A percentile compares a stretch with the other conserved stretches of the same genome.
Conservation (phyloP, 306 rosid species). For the Prunus campanulata region DNA sequence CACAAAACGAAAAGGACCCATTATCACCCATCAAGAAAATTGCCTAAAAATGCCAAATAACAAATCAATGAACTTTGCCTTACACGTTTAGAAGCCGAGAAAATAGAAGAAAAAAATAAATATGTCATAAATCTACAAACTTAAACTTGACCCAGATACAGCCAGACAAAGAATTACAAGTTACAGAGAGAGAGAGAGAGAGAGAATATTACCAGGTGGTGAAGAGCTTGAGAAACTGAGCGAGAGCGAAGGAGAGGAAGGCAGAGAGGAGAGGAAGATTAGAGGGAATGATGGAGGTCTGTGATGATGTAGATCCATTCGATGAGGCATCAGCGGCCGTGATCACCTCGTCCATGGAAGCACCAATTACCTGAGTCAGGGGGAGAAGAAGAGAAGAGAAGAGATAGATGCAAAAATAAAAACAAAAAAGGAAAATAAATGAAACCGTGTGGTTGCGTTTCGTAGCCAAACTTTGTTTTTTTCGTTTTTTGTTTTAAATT, state of each 20-base stretch:
- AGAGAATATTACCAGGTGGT: constrained; percentile 38
- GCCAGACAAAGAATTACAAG: not conserved
- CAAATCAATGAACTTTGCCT: not conserved
- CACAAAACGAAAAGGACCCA: not conserved
- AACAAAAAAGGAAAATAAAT: not conserved
- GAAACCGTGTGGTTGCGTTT: constrained; percentile 8
- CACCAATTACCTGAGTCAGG: not conserved
- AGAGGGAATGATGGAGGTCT: constrained; percentile 26
- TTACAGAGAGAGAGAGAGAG: constrained; percentile 1
- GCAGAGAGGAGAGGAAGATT: constrained; percentile 49
- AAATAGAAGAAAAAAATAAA: not conserved
- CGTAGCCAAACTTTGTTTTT: not conserved
- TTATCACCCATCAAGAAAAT: not conserved
- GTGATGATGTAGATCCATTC: constrained; percentile 27
- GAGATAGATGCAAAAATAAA: not conserved
- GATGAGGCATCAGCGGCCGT: constrained; percentile 40
- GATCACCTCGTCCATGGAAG: constrained; percentile 46
- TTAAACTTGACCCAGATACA: not conserved
- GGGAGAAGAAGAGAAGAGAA: not conserved
- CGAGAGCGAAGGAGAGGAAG: constrained; percentile 49
- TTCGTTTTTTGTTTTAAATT: too few relatives aligned
- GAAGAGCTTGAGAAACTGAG: constrained; percentile 52
- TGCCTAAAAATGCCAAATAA: not conserved
- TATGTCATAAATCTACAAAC: not conserved
- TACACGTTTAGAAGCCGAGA: not conserved